Conservation (phyloP, 2,329 filamentous ascomycete genomes). For the Penicillium paneum region DNA sequence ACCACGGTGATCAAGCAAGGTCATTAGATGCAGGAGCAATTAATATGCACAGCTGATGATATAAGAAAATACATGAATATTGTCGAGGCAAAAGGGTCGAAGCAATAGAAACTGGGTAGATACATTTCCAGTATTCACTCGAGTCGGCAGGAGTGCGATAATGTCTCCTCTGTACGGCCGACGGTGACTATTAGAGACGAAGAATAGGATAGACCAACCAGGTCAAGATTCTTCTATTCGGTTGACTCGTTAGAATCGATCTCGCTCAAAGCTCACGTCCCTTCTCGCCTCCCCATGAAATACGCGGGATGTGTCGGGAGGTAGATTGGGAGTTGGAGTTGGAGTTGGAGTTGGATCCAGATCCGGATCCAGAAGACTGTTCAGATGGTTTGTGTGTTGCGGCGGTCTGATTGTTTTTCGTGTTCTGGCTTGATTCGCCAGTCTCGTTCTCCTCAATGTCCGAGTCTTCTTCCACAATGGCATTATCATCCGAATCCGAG, state of each 20-base stretch:
- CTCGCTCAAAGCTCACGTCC: constrained; percentile 24
- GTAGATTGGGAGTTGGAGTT: constrained; percentile 18
- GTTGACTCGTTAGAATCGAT: background rate
- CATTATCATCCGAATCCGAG: constrained; percentile 26
- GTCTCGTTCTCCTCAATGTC: constrained; percentile 24
- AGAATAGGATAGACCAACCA: background rate
- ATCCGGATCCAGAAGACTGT: constrained; percentile 19
- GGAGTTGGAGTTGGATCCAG: constrained; percentile 15
- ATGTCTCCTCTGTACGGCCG: background rate
- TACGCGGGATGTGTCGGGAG: constrained; percentile 28
- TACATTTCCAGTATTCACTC: background rate
- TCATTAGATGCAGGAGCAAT: constrained; percentile 5
- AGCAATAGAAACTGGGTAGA: background rate
- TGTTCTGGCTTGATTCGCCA: constrained; percentile 15
- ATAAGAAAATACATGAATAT: constrained; percentile 9
- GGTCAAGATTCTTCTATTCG: background rate
- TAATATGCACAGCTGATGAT: constrained; percentile 2
- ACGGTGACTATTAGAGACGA: background rate
- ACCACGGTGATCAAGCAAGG: background rate
- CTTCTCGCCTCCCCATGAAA: constrained; percentile 45
- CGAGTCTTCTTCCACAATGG: constrained; percentile 22
- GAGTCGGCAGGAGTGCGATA: background rate
- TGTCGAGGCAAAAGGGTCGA: background rate
- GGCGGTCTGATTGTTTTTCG: constrained; percentile 30
- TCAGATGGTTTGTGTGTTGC: constrained; percentile 31